A percentile compares a stretch with the other conserved stretches of the same genome.
Evolutionary conservation across 257 asterid genomes (phyloP).

Genomic region (Solanum virginianum): DNA sequence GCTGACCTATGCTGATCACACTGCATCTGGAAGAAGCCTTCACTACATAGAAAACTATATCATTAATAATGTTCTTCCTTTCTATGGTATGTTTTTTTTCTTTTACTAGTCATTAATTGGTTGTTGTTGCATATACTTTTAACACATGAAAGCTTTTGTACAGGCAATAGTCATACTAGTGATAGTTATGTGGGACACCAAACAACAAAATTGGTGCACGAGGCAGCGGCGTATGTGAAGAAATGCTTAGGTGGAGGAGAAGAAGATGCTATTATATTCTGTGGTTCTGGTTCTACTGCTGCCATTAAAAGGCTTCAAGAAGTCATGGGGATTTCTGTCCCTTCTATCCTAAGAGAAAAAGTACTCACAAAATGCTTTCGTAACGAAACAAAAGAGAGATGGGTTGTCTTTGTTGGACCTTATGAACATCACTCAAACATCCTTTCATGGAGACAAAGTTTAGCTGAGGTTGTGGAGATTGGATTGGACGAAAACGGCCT

Average conservation of each 20-base stretch:
- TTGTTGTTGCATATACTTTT: neutral
- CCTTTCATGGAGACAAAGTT: slow-evolving; percentile 46
- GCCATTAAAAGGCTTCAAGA: slow-evolving; percentile 48
- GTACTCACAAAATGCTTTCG: slow-evolving; percentile 5
- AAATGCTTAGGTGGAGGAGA: slow-evolving; percentile 34
- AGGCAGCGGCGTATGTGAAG: slow-evolving; percentile 31
- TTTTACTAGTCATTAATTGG: neutral
- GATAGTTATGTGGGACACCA: slow-evolving; percentile 34
- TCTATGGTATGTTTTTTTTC: slow-evolving; percentile 19
- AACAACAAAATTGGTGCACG: slow-evolving; percentile 27
- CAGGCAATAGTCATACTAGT: slow-evolving; percentile 32
- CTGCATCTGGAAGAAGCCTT: slow-evolving; percentile 51
- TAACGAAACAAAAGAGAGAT: slow-evolving; percentile 11
- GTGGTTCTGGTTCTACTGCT: slow-evolving; percentile 20
- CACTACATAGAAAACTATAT: slow-evolving; percentile 31
- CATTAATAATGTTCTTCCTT: slow-evolving; percentile 23
- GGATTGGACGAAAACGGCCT: slow-evolving; percentile 23
- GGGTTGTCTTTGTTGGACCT: slow-evolving; percentile 43
- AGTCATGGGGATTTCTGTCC: slow-evolving; percentile 34
- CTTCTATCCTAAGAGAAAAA: slow-evolving; percentile 26
- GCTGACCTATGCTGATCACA: slow-evolving; percentile 49
- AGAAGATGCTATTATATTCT: slow-evolving; percentile 12
- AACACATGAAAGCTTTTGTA: neutral
- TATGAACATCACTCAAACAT: slow-evolving; percentile 57
- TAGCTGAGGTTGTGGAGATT: slow-evolving; percentile 52